Conservation (phyloP, 1,139 yeast species). For the Saccharomyces hybrid region DNA sequence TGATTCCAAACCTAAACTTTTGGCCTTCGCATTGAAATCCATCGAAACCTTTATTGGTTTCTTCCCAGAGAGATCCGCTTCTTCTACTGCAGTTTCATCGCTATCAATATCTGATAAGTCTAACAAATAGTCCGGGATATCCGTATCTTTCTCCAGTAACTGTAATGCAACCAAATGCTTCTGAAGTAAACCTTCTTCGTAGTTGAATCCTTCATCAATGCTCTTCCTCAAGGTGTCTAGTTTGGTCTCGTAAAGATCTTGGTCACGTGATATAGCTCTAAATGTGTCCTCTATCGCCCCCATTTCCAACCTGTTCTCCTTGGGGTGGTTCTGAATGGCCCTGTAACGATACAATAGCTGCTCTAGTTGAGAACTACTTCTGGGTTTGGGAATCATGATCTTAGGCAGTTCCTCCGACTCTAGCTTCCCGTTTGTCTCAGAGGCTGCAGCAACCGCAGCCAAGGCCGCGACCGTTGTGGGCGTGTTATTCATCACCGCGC, state of each 20-base stretch:
- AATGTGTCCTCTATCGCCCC: slow-evolving; percentile 33
- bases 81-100: slow-evolving; percentile 5
- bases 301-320: slow-evolving; percentile 25
- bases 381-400: slow-evolving; percentile 23
- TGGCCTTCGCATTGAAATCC: slow-evolving; percentile 32
- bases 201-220: slow-evolving; percentile 16
- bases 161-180: slow-evolving; percentile 72
- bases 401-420: slow-evolving; percentile 2
- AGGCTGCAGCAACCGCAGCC: not conserved
- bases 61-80: slow-evolving; percentile 5
- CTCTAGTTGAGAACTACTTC: slow-evolving; percentile 23
- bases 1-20: slow-evolving; percentile 30
- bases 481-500: not conserved
- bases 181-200: slow-evolving; percentile 47
- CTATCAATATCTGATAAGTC: slow-evolving; percentile 12
- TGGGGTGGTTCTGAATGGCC: slow-evolving; percentile 23
- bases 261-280: slow-evolving; percentile 31
- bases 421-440: not conserved
- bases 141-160: slow-evolving; percentile 66
- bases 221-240: slow-evolving; percentile 25
- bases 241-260: slow-evolving; percentile 33
- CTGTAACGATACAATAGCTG: slow-evolving; percentile 29
- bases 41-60: slow-evolving; percentile 26
- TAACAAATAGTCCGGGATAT: slow-evolving; percentile 51
- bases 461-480: not conserved